A percentile compares a stretch with the other conserved stretches of the same genome.
These are phyloP conservation scores for Spiraea crenata DNA, from an alignment of 331 rosid genomes.

Conservation along the genomic window DNA sequence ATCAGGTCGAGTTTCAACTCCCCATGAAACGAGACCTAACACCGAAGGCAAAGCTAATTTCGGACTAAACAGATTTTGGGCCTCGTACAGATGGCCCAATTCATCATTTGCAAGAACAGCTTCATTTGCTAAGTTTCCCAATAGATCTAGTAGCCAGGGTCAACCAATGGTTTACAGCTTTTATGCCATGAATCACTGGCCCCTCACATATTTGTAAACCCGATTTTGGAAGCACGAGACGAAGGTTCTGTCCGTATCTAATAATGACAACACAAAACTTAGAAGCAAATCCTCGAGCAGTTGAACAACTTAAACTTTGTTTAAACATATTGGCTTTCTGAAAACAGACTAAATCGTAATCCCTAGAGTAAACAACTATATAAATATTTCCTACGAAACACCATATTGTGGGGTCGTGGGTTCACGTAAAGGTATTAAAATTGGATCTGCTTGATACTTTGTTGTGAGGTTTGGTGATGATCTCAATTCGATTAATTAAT, in stretches of 20 bases:
- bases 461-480: not conserved
- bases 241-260: not conserved
- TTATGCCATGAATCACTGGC: no score
- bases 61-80: no score
- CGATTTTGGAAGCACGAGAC: not conserved
- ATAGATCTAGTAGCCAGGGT: not conserved
- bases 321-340: not conserved
- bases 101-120: no score
- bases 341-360: no score
- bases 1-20: no score
- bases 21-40: no score
- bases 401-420: slow-evolving; percentile 17
- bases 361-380: no score
- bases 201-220: not conserved
- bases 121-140: not conserved
- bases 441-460: not conserved
- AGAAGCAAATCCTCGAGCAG: slow-evolving; percentile 4
- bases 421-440: slow-evolving; percentile 16
- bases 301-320: slow-evolving; percentile 5
- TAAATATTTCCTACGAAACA: not conserved
- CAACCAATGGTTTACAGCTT: not conserved
- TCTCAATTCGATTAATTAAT: not conserved
- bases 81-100: no score
- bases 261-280: not conserved
- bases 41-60: no score